A percentile compares a stretch with the other conserved stretches of the same genome.
Evolutionary conservation across 2,329 filamentous ascomycete genomes (phyloP).

Genomic region (Clonostachys rhizophaga): DNA sequence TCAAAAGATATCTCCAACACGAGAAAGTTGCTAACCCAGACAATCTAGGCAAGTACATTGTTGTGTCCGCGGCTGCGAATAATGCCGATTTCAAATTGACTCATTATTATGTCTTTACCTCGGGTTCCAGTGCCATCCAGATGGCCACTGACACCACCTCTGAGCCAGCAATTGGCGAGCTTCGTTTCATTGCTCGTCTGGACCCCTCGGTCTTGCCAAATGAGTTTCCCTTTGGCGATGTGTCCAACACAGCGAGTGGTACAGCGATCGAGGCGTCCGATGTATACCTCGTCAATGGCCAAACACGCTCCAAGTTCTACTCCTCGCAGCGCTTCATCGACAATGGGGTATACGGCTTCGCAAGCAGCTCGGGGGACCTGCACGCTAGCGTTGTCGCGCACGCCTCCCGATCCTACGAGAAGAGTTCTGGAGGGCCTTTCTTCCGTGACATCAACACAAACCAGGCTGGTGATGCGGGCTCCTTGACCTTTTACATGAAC

Average conservation of each 20-base stretch:
- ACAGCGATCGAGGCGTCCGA: slow-evolving; percentile 53
- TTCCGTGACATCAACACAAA: slow-evolving; percentile 62
- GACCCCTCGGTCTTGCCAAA: slow-evolving; percentile 41
- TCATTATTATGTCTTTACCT: slow-evolving; percentile 58
- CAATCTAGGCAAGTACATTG: too few relatives aligned
- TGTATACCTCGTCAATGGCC: slow-evolving; percentile 52
- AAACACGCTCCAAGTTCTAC: slow-evolving; percentile 68
- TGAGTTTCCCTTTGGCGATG: slow-evolving; percentile 48
- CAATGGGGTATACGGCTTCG: slow-evolving; percentile 23
- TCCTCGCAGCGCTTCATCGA: slow-evolving; percentile 67
- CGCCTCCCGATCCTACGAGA: too few relatives aligned
- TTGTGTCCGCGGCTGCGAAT: too few relatives aligned
- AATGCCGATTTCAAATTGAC: slow-evolving; percentile 29
- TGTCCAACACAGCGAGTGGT: slow-evolving; percentile 47
- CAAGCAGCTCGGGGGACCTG: too few relatives aligned
- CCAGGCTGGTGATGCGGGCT: slow-evolving; percentile 51
- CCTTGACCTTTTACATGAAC: slow-evolving; percentile 67
- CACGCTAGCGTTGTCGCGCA: too few relatives aligned
- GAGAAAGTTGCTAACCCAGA: too few relatives aligned
- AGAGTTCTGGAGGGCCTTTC: slow-evolving; percentile 63
- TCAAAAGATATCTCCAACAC: too few relatives aligned
- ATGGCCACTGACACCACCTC: slow-evolving; percentile 59
- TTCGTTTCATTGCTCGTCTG: slow-evolving; percentile 61
- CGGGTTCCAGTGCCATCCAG: slow-evolving; percentile 55
- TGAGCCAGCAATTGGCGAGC: slow-evolving; percentile 51